Conservation (phyloP, 2,329 filamentous ascomycete species). For the Fusarium sp. region DNA sequence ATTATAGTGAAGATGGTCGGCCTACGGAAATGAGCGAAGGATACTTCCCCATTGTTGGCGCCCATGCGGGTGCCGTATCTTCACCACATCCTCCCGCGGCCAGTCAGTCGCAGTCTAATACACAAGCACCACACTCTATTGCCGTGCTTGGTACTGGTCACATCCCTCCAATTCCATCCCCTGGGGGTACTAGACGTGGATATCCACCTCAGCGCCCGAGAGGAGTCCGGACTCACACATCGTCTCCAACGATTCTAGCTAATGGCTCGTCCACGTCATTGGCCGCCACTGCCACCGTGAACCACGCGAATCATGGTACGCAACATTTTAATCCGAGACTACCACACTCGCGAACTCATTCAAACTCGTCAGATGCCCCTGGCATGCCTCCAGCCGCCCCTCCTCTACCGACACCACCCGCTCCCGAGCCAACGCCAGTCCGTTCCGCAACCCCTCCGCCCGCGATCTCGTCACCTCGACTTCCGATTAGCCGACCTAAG, state of each 20-base stretch:
- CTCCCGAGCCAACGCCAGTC: constrained; percentile 53
- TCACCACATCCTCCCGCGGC: constrained; percentile 53
- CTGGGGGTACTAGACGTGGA: constrained; percentile 69
- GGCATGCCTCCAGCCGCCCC: constrained; percentile 58
- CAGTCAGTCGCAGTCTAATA: constrained; percentile 50
- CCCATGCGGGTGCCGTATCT: constrained; percentile 52
- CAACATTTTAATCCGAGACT: constrained; percentile 51
- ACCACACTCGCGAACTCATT: constrained; percentile 65
- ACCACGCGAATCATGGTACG: constrained; percentile 49
- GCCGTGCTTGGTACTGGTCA: constrained; percentile 82
- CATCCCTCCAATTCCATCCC: constrained; percentile 80
- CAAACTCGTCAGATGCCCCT: constrained; percentile 63
- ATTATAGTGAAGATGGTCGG: constrained; percentile 67
- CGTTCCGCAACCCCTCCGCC: constrained; percentile 64
- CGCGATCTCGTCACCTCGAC: constrained; percentile 58
- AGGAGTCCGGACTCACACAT: constrained; percentile 75
- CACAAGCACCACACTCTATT: constrained; percentile 67
- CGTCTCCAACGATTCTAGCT: constrained; percentile 75
- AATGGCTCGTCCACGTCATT: constrained; percentile 52
- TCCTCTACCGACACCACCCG: constrained; percentile 60
- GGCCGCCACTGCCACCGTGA: constrained; percentile 44
- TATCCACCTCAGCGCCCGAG: constrained; percentile 67
- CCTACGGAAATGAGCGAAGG: constrained; percentile 75
- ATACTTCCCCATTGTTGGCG: constrained; percentile 77
- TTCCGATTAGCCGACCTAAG: constrained; percentile 55